A percentile compares a stretch with the other conserved stretches of the same genome.
These are phyloP conservation scores for Lepraria neglecta DNA, from an alignment of 495 filamentous ascomycete species.

Conservation along the genomic window DNA sequence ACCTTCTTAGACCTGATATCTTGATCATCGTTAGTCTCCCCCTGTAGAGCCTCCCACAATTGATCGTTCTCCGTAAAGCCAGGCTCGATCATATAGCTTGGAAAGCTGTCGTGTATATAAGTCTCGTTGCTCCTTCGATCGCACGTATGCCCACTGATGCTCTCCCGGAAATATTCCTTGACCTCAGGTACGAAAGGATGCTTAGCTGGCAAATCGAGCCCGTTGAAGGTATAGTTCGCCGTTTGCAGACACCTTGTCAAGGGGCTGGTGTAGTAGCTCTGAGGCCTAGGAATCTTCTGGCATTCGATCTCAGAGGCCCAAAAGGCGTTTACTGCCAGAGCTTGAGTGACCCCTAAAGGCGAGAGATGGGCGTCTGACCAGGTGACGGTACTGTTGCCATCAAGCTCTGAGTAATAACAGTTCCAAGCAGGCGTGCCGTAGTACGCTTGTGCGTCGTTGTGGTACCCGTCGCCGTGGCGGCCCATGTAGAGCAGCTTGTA, in stretches of 20 bases:
- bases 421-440: constrained; percentile 67
- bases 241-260: constrained; percentile 62
- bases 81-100: constrained; percentile 53
- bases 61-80: constrained; percentile 58
- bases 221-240: constrained; percentile 53
- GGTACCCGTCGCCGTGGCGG: constrained; percentile 65
- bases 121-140: constrained; percentile 57
- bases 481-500: constrained; percentile 68
- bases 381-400: constrained; percentile 57
- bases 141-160: constrained; percentile 70
- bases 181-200: constrained; percentile 54
- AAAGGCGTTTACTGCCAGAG: constrained; percentile 53
- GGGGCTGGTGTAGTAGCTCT: constrained; percentile 63
- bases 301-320: constrained; percentile 51
- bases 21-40: constrained; percentile 50
- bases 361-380: constrained; percentile 72
- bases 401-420: constrained; percentile 65
- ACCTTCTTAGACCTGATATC: constrained; percentile 47
- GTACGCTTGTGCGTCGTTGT: constrained; percentile 57
- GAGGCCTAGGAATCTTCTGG: constrained; percentile 55
- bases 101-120: constrained; percentile 53
- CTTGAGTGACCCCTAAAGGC: constrained; percentile 52
- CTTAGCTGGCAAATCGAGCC: constrained; percentile 43
- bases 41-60: constrained; percentile 51
- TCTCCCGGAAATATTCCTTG: constrained; percentile 68